A percentile compares a stretch with the other conserved stretches of the same genome.
Conservation (phyloP, 2,329 filamentous ascomycete genomes). For the Xylariaceae sp. region DNA sequence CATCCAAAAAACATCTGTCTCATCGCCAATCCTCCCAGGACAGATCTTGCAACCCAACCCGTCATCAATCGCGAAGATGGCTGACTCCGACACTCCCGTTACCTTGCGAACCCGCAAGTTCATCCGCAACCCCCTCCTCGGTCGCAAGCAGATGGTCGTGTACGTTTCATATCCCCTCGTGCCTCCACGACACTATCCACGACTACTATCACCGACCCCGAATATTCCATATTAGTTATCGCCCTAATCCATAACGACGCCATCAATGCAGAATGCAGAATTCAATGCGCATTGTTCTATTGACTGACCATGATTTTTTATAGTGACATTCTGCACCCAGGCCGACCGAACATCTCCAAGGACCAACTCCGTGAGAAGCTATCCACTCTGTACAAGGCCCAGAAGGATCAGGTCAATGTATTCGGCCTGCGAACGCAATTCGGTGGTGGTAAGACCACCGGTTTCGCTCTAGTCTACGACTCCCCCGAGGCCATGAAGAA, state of each 20-base stretch:
- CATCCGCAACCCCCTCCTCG: slow-evolving; percentile 99
- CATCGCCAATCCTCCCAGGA: slow-evolving; percentile 13
- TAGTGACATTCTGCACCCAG: slow-evolving; percentile 99
- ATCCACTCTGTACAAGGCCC: slow-evolving; percentile 94
- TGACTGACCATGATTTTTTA: background rate
- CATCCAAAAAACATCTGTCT: slow-evolving; percentile 9
- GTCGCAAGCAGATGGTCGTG: slow-evolving; percentile 99
- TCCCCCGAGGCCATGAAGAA: slow-evolving; percentile 98
- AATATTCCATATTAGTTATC: no score
- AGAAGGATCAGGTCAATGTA: slow-evolving; percentile 95
- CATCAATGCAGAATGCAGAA: no score
- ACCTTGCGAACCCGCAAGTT: slow-evolving; percentile 99
- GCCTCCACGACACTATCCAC: background rate
- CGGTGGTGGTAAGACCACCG: slow-evolving; percentile 99
- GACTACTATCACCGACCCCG: background rate
- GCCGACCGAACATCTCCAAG: slow-evolving; percentile 98
- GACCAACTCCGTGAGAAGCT: slow-evolving; percentile 97
- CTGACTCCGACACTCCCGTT: slow-evolving; percentile 77
- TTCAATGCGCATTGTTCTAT: no score
- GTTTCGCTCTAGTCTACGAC: slow-evolving; percentile 99
- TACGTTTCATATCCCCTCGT: slow-evolving; percentile 59
- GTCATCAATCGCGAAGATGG: slow-evolving; percentile 70
- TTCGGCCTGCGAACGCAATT: slow-evolving; percentile 99
- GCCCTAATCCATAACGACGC: no score
- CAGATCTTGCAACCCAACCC: slow-evolving; percentile 13